These are phyloP conservation scores for Scenedesmus sp. DNA, from an alignment of 163 green algal genomes.

Conservation along the genomic window DNA sequence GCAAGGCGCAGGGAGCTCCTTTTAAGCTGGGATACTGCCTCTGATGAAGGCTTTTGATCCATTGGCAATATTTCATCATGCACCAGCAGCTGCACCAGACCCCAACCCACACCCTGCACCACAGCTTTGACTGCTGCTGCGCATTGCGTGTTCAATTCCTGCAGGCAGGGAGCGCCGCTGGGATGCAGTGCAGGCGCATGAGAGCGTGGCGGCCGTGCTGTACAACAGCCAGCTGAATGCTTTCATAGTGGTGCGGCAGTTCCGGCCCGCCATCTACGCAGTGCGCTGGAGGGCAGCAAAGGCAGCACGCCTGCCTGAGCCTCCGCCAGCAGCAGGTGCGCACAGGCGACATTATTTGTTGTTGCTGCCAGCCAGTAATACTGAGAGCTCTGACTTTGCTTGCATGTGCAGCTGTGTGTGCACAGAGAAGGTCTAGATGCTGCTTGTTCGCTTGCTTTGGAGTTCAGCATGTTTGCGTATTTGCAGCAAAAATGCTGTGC, in stretches of 20 bases:
- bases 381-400: background rate
- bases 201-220: constrained; percentile 81
- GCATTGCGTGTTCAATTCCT: no score
- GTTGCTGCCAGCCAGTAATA: background rate
- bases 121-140: background rate
- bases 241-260: constrained; percentile 87
- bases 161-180: constrained; percentile 81
- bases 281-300: constrained; percentile 42
- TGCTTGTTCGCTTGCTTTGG: background rate
- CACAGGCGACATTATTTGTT: background rate
- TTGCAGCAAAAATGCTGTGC: no score
- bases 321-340: constrained; percentile 53
- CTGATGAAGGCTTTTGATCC: no score
- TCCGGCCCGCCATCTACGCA: constrained; percentile 79
- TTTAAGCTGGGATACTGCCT: no score
- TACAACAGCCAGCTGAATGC: constrained; percentile 73
- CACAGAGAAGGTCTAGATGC: background rate
- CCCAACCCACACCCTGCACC: no score
- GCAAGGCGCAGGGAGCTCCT: no score
- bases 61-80: no score
- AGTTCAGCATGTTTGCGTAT: no score
- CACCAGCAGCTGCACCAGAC: no score
- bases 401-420: background rate
- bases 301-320: constrained; percentile 35
- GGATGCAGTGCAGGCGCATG: constrained; percentile 84